Conservation (phyloP, 768 basidiomycete species). For the Panellus pusillus region DNA sequence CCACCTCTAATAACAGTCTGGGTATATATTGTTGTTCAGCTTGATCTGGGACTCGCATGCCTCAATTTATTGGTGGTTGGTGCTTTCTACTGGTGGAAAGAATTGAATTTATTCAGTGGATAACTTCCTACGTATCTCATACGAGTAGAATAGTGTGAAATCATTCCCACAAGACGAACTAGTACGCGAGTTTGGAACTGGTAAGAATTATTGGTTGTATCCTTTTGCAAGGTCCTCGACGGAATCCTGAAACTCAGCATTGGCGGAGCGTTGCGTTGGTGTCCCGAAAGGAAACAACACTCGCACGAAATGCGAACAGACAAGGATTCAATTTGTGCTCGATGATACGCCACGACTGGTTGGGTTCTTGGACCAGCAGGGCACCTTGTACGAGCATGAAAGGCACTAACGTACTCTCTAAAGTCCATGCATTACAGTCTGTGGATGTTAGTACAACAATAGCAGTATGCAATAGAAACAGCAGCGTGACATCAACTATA, state of each 20-base stretch:
- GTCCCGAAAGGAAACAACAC: conserved; percentile 8
- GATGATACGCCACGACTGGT: conserved; percentile 73
- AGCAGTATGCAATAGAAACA: not conserved
- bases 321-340: conserved; percentile 56
- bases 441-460: conserved; percentile 21
- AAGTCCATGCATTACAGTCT: conserved; percentile 19
- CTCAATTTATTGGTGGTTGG: conserved; percentile 54
- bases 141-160: not conserved
- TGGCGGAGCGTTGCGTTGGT: not conserved
- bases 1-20: conserved; percentile 79
- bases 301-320: conserved; percentile 2
- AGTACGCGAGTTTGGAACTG: too few relatives aligned
- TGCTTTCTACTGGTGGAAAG: conserved; percentile 62
- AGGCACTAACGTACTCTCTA: not conserved
- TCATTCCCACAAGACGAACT: not conserved
- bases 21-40: conserved; percentile 73
- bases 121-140: not conserved
- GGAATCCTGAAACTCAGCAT: conserved; percentile 1
- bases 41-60: conserved; percentile 63
- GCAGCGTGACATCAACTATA: conserved; percentile 22
- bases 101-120: conserved; percentile 44
- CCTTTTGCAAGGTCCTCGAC: not conserved
- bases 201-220: not conserved
- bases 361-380: conserved; percentile 58
- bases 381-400: conserved; percentile 77